Evolutionary conservation across 2,329 filamentous ascomycete species (phyloP).

Genomic region (Hypoxylon rubiginosum): DNA sequence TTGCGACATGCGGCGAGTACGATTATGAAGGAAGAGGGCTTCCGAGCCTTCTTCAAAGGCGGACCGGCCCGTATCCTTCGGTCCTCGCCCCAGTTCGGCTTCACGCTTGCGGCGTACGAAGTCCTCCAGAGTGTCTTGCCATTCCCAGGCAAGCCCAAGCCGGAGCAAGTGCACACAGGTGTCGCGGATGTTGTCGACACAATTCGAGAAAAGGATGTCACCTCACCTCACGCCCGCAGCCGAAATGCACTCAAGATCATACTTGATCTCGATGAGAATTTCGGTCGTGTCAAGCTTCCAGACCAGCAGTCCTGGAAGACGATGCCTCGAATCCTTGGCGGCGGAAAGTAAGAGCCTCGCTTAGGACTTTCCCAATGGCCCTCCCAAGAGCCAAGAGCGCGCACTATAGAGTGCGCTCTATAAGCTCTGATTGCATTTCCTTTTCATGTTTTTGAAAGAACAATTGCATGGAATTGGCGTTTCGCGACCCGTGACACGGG

Average conservation of each 20-base stretch:
- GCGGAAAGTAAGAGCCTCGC: slow-evolving; percentile 9
- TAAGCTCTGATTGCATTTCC: slow-evolving; percentile 33
- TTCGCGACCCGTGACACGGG: slow-evolving; percentile 43
- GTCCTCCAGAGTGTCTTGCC: slow-evolving; percentile 86
- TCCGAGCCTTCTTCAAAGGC: slow-evolving; percentile 98
- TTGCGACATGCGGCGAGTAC: slow-evolving; percentile 87
- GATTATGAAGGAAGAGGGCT: slow-evolving; percentile 90
- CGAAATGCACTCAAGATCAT: slow-evolving; percentile 96
- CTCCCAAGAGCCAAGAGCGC: slow-evolving; percentile 24
- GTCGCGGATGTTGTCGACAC: slow-evolving; percentile 74
- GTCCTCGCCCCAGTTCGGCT: slow-evolving; percentile 97
- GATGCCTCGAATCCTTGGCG: slow-evolving; percentile 64
- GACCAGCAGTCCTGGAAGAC: slow-evolving; percentile 67
- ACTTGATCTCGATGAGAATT: slow-evolving; percentile 92
- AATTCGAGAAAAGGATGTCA: slow-evolving; percentile 70
- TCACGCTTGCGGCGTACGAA: slow-evolving; percentile 96
- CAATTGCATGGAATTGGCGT: slow-evolving; percentile 50
- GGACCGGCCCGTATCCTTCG: slow-evolving; percentile 94
- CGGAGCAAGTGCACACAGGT: slow-evolving; percentile 68
- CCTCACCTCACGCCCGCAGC: slow-evolving; percentile 71
- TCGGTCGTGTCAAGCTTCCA: slow-evolving; percentile 79
- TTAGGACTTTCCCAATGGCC: slow-evolving; percentile 4
- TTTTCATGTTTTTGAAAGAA: slow-evolving; percentile 42
- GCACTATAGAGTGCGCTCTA: slow-evolving; percentile 21
- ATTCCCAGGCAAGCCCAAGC: slow-evolving; percentile 73